Evolutionary conservation across 768 basidiomycete species (phyloP), one percentile per base, ranked within the genome.

Genomic region (Trametes sanguinea): DNA sequence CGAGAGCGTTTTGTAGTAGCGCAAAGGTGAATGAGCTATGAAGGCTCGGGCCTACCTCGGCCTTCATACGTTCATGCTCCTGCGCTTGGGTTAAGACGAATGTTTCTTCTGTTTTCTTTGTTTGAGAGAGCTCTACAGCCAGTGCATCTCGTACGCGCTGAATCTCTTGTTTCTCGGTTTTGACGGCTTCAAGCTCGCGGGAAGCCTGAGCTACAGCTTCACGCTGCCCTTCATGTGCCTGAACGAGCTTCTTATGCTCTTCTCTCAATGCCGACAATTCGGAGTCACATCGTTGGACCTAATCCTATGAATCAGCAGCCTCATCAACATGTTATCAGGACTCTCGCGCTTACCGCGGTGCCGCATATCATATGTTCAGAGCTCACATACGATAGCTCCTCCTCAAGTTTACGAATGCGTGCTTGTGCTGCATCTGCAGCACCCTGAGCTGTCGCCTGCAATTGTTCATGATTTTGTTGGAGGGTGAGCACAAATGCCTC

Each of bases 221-320:
- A n/a, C 29, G 33, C 9, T 42, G 33, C 29, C 29, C 56, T 16
- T 57, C 56, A 27, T 35, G 33, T 4, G 29, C 35, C 44, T 33
- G 40, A 30, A 62, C n/a, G 33, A 62, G 50, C 6, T 6, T 33
- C 45, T 57, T 57, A 16, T 48, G 32, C 16, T 57, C 61, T 13
- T 53, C 55, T 33, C 27, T 46, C 9, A 62, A 27, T 0, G 30
- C 13, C 2, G 30, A 43, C 5, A 62, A 27, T 8, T 62, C 61
- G 9, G 33, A 11, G 2, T 53, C 61, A 44, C 27, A 17, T 57
- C 33, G 6, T 16, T 14, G 55, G 57, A n/a, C 13, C 42, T 13
- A 13, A 40, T 3, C 14, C 6, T 2, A n/a, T 2, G 39, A 1
- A 10, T 40, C 7, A 42, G 6, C 6, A n/a, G 11, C 14, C 30